A percentile compares a stretch with the other conserved stretches of the same genome.
Evolutionary conservation across 2,329 filamentous ascomycete species (phyloP).

Genomic region (Fusarium compactum): DNA sequence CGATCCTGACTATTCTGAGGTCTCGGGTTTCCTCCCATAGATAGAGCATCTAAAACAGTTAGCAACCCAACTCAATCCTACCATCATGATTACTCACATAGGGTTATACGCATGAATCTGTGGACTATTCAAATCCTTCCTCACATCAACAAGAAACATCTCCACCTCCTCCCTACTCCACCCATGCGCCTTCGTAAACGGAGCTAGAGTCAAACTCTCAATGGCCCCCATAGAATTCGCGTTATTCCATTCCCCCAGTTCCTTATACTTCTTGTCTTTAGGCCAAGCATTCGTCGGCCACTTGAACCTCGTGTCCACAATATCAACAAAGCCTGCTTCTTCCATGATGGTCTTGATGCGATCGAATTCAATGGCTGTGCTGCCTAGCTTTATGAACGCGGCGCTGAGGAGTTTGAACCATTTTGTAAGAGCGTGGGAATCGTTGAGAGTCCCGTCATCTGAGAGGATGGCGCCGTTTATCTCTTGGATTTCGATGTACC

Average conservation of each 20-base stretch:
- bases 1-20: not conserved
- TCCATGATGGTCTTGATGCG: conserved; percentile 13
- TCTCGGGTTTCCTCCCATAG: not conserved
- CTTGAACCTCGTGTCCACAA: not conserved
- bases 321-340: conserved; percentile 1
- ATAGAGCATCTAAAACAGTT: not conserved
- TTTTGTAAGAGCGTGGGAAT: not conserved
- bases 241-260: conserved; percentile 22
- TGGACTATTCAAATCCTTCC: conserved; percentile 24
- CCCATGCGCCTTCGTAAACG: conserved; percentile 18
- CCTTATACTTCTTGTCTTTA: conserved; percentile 20
- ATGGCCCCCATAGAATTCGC: not conserved
- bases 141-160: conserved; percentile 12
- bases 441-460: not conserved
- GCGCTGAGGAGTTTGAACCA: conserved; percentile 9
- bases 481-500: conserved; percentile 16
- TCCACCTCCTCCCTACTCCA: conserved; percentile 27
- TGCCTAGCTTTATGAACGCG: conserved; percentile 4
- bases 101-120: conserved; percentile 32
- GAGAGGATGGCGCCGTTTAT: not conserved
- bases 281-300: conserved; percentile 31
- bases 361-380: not conserved
- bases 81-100: not conserved
- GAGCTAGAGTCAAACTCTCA: conserved; percentile 16
- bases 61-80: no score